A percentile compares a stretch with the other conserved stretches of the same genome.
Conservation (phyloP, 2,329 filamentous ascomycete genomes). For the Phialophora macrospora region DNA sequence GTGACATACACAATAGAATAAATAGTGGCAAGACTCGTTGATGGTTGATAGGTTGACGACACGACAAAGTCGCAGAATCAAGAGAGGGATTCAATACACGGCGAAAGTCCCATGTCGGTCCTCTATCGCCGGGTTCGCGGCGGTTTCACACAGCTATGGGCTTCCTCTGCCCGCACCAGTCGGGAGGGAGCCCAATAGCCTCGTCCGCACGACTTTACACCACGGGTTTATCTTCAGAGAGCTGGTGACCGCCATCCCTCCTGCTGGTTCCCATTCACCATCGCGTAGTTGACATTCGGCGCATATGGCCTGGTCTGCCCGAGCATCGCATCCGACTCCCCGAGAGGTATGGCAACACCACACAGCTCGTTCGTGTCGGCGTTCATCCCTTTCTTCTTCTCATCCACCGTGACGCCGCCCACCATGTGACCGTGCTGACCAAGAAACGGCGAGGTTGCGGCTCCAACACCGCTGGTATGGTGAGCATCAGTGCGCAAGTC, state of each 20-base stretch:
- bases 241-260: conserved; percentile 10
- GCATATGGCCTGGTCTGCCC: conserved; percentile 2
- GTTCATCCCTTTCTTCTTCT: conserved; percentile 8
- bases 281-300: neutral
- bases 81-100: neutral
- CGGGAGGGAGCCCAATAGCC: neutral
- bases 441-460: conserved; percentile 15
- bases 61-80: neutral
- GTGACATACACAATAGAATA: neutral
- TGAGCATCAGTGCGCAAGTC: conserved; percentile 17
- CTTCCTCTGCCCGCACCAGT: conserved; percentile 4
- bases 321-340: conserved; percentile 5
- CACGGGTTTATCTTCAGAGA: conserved; percentile 6
- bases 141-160: neutral
- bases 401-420: neutral
- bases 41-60: neutral
- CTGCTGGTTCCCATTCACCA: conserved; percentile 3
- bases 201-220: conserved; percentile 7
- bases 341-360: neutral
- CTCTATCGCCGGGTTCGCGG: neutral
- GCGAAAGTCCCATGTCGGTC: neutral
- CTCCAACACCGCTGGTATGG: conserved; percentile 4
- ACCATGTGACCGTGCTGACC: conserved; percentile 11
- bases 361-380: conserved; percentile 12
- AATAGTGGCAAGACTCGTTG: neutral